Evolutionary conservation across 1,284 basidiomycete genomes (phyloP), one percentile per base, ranked within the genome.

Genomic region (Xanthoconium separans): DNA sequence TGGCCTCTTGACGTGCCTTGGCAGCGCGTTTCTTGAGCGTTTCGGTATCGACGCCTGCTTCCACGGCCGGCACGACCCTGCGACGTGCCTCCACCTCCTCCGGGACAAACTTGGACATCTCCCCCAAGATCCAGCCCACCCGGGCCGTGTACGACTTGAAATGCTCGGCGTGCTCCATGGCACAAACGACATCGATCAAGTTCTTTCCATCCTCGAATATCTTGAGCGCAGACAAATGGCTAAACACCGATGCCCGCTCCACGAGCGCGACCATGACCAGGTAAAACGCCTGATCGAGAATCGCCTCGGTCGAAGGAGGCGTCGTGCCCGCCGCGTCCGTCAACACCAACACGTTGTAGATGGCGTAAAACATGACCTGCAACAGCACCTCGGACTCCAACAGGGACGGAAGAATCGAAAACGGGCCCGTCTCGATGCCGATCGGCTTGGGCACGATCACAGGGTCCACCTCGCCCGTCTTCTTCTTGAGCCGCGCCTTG

Each of bases 231-330:
- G 81, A 76, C 6, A 85, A 70, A 18, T 75, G 70, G 31, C 87
- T 83, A 64, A 95, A 94, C 5, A 76, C 70, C 11, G 73, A 70
- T 0, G 83, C 77, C 6, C 85, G 80, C 60, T 93, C 87, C 11
- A 89, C 80, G 9, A 93, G 71, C 1, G 85, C 91, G 22, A 95
- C 76, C 88, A 95, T 93, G 51, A 87, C 73, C 24, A 98, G 80
- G 68, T 97, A 92, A 24, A 98, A 75, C 0, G 84, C 83, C 59
- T 95, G 89, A 69, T 98, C 96, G 15, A 98, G 78, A 51, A 98
- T 89, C 3, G 91, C 89, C 65, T 96, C 94, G 0, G 86, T 84
- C 0, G 87, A 90, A 10, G 87, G 82, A 1, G 87, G 87, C 2
- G 85, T 73, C 40, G 77, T 70, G 3, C 81, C 81, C 22, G 76